Percentiles rank a stretch among this genome's conserved stretches.
Conservation (phyloP, 495 filamentous ascomycete species). For the Bombardia bombarda region DNA sequence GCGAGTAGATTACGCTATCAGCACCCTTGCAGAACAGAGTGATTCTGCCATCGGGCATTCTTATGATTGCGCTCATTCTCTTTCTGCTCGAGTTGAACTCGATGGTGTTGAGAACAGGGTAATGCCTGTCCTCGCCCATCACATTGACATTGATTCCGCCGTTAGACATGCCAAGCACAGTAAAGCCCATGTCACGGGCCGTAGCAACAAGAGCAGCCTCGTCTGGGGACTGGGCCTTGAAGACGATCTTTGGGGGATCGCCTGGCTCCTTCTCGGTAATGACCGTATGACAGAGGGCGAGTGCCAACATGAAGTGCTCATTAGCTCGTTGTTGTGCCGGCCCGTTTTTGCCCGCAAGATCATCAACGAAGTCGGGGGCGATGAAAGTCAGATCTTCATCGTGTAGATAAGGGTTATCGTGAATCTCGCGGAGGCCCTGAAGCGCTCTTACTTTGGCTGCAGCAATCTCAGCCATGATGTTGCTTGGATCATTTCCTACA, state of each 20-base stretch:
- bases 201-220: slow-evolving; percentile 93
- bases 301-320: slow-evolving; percentile 87
- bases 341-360: slow-evolving; percentile 71
- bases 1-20: slow-evolving; percentile 94
- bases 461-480: slow-evolving; percentile 71
- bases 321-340: slow-evolving; percentile 66
- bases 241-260: slow-evolving; percentile 82
- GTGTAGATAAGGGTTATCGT: slow-evolving; percentile 85
- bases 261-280: slow-evolving; percentile 86
- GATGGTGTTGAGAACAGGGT: slow-evolving; percentile 84
- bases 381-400: slow-evolving; percentile 90
- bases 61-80: slow-evolving; percentile 95
- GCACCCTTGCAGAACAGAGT: slow-evolving; percentile 96
- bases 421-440: slow-evolving; percentile 59
- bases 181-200: slow-evolving; percentile 92
- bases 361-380: slow-evolving; percentile 77
- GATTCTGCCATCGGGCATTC: slow-evolving; percentile 91
- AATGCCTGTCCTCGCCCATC: slow-evolving; percentile 76
- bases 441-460: slow-evolving; percentile 66
- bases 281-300: slow-evolving; percentile 93
- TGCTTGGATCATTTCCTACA: slow-evolving; percentile 68
- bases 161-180: slow-evolving; percentile 71
- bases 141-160: slow-evolving; percentile 80
- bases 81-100: slow-evolving; percentile 98
- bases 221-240: slow-evolving; percentile 96